Base-by-base conservation (phyloP, 176 grass and related monocot species). In the Saccharum officinarum region DNA sequence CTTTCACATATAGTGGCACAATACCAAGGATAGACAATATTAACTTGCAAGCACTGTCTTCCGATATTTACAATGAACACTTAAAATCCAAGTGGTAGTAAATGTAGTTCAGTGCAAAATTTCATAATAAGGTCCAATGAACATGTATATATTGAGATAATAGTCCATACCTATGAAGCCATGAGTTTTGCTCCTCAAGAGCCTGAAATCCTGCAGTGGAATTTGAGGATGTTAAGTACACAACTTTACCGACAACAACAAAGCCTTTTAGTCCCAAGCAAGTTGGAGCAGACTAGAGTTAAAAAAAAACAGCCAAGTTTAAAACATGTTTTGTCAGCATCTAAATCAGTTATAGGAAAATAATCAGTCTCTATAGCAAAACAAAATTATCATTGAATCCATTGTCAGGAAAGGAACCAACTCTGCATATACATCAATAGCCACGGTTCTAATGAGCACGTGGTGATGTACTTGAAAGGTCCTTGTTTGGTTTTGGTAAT, bases 121-220 rank as follows among this genome's bases (percentile, higher is more conserved):
- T 28, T 28, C 28, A 28, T 28, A 28, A 28, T 28, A 28, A 28
- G 28, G 28, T 28, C 28, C 28, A 28, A 28, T 28, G 28, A 28
- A 28, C 28, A 28, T 28, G 28, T 49, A 49, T 17, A 50, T 52
- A 52, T 52, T 52, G 5, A 52, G 8, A 79, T 34, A 82, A 15
- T 44, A 83, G 12, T 17, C 4, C 18, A 3, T 84, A 98, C 93
- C 91, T 98, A 39, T 98, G 96, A 92, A 98, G 93, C 93, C 96
- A 98, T 55, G 96, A 90, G 47, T 82, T 81, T 78, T 90, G 83
- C 71, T 94, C 87, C 83, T 92, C 83, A 22, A 95, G 88, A 81
- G 79, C 82, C 39, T 87, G 85, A 80, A 98, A 98, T 73, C 96
- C 93, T 98, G 68, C 13, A 83, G 76, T 36, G 12, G 15, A 69